Conservation (phyloP, 306 rosid species). For the Prunus kanzakura region DNA sequence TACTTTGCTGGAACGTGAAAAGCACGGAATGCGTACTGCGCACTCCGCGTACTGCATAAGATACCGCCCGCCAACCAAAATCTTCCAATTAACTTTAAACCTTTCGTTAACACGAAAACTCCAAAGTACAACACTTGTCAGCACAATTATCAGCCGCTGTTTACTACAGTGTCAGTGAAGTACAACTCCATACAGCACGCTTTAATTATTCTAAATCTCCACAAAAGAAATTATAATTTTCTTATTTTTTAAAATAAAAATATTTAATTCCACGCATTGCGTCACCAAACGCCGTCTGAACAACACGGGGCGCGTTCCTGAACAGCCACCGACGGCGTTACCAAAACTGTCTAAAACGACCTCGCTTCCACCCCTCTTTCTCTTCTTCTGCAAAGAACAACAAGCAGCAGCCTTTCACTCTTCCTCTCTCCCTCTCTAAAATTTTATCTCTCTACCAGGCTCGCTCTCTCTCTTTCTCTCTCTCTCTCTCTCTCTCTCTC, state of each 20-base stretch:
- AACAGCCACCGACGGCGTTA: slow-evolving; percentile 26
- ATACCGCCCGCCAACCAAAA: not conserved
- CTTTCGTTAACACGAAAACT: not conserved
- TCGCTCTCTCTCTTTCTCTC: slow-evolving; percentile 21
- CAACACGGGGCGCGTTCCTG: not conserved
- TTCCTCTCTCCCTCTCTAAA: not conserved
- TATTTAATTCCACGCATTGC: not conserved
- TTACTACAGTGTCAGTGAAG: not conserved
- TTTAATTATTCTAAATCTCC: not conserved
- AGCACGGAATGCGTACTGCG: slow-evolving; percentile 48
- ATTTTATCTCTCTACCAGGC: not conserved
- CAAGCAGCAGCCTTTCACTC: not conserved
- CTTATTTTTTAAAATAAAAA: not conserved
- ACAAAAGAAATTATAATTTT: not conserved
- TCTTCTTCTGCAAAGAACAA: slow-evolving; percentile 1
- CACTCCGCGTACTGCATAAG: slow-evolving; percentile 47
- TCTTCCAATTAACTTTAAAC: not conserved
- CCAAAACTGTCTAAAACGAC: slow-evolving; percentile 25
- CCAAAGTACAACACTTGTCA: not conserved
- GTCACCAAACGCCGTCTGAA: slow-evolving; percentile 22
- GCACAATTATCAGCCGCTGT: not conserved
- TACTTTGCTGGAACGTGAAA: slow-evolving; percentile 25
- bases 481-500: slow-evolving; percentile 8
- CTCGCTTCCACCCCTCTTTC: not conserved
- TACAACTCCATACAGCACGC: not conserved